Base-by-base conservation (phyloP, 2,329 filamentous ascomycete genomes). In the Clathrospora elynae region DNA sequence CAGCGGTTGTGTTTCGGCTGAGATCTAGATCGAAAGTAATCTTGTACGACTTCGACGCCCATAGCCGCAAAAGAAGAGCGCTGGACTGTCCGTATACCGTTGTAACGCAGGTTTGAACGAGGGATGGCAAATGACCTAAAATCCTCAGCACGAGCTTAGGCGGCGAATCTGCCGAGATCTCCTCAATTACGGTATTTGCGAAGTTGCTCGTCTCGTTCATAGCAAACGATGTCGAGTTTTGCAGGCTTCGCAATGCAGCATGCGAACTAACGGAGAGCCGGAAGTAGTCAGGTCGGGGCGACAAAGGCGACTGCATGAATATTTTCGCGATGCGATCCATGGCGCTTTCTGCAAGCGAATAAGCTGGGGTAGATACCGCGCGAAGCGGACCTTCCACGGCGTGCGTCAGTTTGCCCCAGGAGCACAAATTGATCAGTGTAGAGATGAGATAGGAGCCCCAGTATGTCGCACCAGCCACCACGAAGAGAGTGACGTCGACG, bases 401-500 rank as follows among this genome's bases (percentile, higher is more conserved):
- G 5, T 53, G 37, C 23, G 53, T 54, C 26, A 63, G 24, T 18
- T 46, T 47, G 18, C 55, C 55, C 42, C 53, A 47, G 14, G 58
- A 55, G 36, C 46, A 47, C 4, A 63, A 18, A 18, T 51, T 51
- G 16, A 66, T 22, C 2, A 62, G 20, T 6, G 61, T 37, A 16
- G 58, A 62, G 14, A 70, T 38, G 23, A 64, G 22, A 26, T 64
- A 59, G 17, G 68, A 55, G 5, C 53, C 43, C 62, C 69, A 68
- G 25, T 64, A 81, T 1, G 74, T 65, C 3, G 78, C 73, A 2
- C 59, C 62, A 5, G 86, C 87, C 13, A 83, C 73, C 20, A 82
- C 61, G 25, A 88, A 79, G n/a, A 93, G 78, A 3, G 79, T 78
- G 4, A 82, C 72, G 63, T 97, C 92, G 49, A 95, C 86, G 19